Evolutionary conservation across 2,329 filamentous ascomycete species (phyloP).

Genomic region (Fusarium decemcellulare): DNA sequence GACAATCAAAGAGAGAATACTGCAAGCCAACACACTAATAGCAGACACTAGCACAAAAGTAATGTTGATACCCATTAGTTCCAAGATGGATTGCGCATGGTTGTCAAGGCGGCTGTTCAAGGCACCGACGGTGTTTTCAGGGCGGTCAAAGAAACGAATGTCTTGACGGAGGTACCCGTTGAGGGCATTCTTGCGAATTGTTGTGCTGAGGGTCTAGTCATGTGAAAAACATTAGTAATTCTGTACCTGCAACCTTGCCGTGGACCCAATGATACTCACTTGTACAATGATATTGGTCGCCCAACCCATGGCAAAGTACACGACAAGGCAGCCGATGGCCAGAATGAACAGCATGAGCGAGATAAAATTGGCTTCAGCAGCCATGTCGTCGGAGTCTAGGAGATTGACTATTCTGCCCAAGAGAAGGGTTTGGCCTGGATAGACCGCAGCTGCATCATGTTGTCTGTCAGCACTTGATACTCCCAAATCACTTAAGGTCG

Average conservation of each 20-base stretch:
- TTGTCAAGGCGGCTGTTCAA: conserved; percentile 52
- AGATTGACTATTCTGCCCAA: conserved; percentile 57
- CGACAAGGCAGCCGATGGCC: conserved; percentile 57
- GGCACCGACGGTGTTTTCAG: conserved; percentile 54
- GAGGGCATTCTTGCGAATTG: conserved; percentile 12
- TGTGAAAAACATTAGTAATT: too few relatives aligned
- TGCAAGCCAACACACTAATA: conserved; percentile 53
- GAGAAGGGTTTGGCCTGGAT: conserved; percentile 59
- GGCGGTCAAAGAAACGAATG: conserved; percentile 56
- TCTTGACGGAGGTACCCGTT: conserved; percentile 39
- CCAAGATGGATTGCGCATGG: conserved; percentile 53
- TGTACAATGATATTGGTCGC: conserved; percentile 47
- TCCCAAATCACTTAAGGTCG: background rate
- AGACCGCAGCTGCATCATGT: conserved; percentile 6
- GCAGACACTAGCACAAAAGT: conserved; percentile 52
- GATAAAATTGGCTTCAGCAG: conserved; percentile 62
- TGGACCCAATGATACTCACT: background rate
- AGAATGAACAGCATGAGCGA: conserved; percentile 67
- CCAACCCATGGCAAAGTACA: conserved; percentile 57
- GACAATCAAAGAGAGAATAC: conserved; percentile 56
- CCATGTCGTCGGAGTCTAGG: conserved; percentile 47
- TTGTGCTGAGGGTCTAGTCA: background rate
- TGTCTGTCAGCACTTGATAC: too few relatives aligned
- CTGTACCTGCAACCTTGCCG: too few relatives aligned
- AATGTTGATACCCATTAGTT: conserved; percentile 58